Evolutionary conservation across 495 filamentous ascomycete genomes (phyloP).

Genomic region (Thozetella sp.): DNA sequence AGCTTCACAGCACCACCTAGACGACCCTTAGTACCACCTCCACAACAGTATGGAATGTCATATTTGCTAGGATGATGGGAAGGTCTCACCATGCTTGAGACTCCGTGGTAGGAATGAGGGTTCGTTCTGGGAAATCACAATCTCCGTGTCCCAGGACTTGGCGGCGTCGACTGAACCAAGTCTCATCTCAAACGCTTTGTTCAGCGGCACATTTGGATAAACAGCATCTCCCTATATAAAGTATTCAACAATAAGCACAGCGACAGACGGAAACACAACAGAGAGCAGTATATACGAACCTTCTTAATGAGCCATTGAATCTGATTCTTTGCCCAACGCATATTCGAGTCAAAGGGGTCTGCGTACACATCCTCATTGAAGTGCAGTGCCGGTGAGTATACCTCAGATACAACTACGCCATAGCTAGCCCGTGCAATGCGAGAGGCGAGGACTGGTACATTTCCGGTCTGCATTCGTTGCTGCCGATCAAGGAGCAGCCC

Average conservation of each 20-base stretch:
- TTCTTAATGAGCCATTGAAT: slow-evolving; percentile 60
- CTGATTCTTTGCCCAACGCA: slow-evolving; percentile 48
- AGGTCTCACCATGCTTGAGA: slow-evolving; percentile 29
- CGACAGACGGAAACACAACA: too few species aligned
- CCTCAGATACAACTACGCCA: slow-evolving; percentile 49
- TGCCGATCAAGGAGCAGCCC: slow-evolving; percentile 57
- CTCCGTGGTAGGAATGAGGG: slow-evolving; percentile 40
- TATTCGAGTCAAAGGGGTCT: slow-evolving; percentile 44
- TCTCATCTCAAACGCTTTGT: slow-evolving; percentile 46
- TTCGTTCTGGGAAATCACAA: slow-evolving; percentile 50
- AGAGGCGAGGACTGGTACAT: slow-evolving; percentile 39
- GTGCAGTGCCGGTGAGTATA: slow-evolving; percentile 47
- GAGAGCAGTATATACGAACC: too few species aligned
- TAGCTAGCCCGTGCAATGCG: slow-evolving; percentile 59
- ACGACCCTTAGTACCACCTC: too few species aligned
- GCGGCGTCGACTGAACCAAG: slow-evolving; percentile 37
- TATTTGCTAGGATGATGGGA: slow-evolving; percentile 5
- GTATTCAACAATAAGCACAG: too few species aligned
- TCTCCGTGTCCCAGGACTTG: slow-evolving; percentile 41
- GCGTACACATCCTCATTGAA: slow-evolving; percentile 35
- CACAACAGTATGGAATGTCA: slow-evolving; percentile 21
- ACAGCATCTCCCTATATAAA: slow-evolving; percentile 41
- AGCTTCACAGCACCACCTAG: slow-evolving; percentile 45
- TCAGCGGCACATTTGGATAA: slow-evolving; percentile 35
- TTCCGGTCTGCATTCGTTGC: slow-evolving; percentile 43